Percentiles rank a stretch among this genome's conserved stretches.
phyloP scores from a whole-genome alignment of 306 rosid species.

The Delonix regia region DNA sequence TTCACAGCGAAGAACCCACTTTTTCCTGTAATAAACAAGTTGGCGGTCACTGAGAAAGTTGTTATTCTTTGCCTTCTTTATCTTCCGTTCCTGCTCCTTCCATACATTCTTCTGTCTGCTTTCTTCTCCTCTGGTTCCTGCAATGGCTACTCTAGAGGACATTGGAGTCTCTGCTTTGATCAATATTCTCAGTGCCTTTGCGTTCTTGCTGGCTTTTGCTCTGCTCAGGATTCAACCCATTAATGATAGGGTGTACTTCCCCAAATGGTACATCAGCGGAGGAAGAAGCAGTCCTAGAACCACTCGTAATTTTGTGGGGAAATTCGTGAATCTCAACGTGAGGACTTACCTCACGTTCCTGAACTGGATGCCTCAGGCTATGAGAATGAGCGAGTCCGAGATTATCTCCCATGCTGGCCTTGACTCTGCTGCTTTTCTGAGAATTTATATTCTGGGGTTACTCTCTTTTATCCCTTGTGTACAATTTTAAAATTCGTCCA shows the following conservation, averaged over 20 bases:
- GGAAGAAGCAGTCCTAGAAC: constrained; percentile 73
- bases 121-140: constrained; percentile 14
- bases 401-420: constrained; percentile 91
- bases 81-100: constrained; percentile 1
- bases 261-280: constrained; percentile 83
- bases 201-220: constrained; percentile 88
- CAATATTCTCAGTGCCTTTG: constrained; percentile 73
- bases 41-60: constrained; percentile 30
- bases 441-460: constrained; percentile 92
- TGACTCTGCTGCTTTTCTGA: constrained; percentile 94
- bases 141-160: constrained; percentile 85
- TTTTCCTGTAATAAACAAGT: constrained; percentile 24
- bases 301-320: constrained; percentile 69
- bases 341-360: constrained; percentile 80
- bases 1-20: constrained; percentile 36
- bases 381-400: constrained; percentile 79
- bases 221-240: constrained; percentile 83
- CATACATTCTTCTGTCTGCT: background rate
- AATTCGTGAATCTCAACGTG: constrained; percentile 82
- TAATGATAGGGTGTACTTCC: constrained; percentile 91
- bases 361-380: constrained; percentile 96
- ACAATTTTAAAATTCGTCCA: constrained; percentile 20
- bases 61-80: constrained; percentile 41
- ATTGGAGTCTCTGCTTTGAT: constrained; percentile 90
- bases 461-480: constrained; percentile 1